These are phyloP conservation scores for Sugiyamaella valdiviana DNA, from an alignment of 805 yeast species.

Conservation along the genomic window DNA sequence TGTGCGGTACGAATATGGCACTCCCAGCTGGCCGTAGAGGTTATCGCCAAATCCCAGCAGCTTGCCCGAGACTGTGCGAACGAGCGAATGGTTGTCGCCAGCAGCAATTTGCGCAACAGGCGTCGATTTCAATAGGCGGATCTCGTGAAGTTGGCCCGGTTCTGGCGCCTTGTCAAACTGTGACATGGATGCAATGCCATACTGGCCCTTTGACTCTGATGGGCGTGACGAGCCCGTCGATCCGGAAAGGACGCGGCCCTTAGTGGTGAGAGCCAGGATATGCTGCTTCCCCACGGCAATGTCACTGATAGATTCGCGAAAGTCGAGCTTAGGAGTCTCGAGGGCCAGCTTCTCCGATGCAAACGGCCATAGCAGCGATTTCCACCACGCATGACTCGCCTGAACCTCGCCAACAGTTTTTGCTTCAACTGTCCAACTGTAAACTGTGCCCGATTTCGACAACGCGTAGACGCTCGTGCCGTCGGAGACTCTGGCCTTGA, in stretches of 20 bases:
- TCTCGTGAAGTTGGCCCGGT: conserved; percentile 45
- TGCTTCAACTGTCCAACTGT: conserved; percentile 11
- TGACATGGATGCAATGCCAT: conserved; percentile 68
- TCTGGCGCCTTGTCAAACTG: conserved; percentile 54
- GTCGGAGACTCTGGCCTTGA: conserved; percentile 44
- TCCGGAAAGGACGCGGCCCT: conserved; percentile 56
- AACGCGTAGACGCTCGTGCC: conserved; percentile 41
- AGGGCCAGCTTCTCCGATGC: conserved; percentile 5
- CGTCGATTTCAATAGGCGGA: conserved; percentile 51
- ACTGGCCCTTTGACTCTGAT: conserved; percentile 56
- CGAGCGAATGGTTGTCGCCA: conserved; percentile 70
- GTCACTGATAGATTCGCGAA: conserved; percentile 48
- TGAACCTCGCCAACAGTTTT: neutral
- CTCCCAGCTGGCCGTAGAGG: conserved; percentile 77
- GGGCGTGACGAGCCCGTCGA: conserved; percentile 44
- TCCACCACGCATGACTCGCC: neutral
- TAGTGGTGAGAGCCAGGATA: conserved; percentile 51
- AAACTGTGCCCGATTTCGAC: conserved; percentile 34
- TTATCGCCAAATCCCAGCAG: conserved; percentile 87
- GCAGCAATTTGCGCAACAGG: conserved; percentile 55
- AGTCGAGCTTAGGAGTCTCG: conserved; percentile 21
- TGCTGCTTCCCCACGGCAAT: conserved; percentile 62
- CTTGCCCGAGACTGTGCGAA: conserved; percentile 56
- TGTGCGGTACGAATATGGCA: conserved; percentile 56
- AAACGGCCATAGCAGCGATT: neutral